Percentiles rank a stretch among this genome's conserved stretches.
phyloP scores from a whole-genome alignment of 176 grass and related monocot genomes.

The Bonia amplexicaulis region DNA sequence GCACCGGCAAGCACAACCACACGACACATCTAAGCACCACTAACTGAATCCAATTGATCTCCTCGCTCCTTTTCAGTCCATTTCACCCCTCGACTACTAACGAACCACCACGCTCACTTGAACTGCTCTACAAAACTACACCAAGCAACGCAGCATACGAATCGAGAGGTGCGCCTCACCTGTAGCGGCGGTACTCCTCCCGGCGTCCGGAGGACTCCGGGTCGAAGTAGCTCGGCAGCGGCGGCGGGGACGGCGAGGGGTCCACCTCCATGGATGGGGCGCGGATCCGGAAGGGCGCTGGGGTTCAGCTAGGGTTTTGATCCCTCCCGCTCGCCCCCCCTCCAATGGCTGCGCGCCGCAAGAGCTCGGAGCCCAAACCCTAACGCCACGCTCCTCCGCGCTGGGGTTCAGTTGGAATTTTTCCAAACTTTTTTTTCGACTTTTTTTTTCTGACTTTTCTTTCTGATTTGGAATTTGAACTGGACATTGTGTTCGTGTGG shows the following conservation, averaged over 20 bases:
- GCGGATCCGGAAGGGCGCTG: not conserved
- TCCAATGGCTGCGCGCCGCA: slow-evolving; percentile 9
- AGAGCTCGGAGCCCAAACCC: not conserved
- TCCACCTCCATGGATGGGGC: slow-evolving; percentile 47
- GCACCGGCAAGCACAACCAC: not conserved
- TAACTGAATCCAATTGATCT: not conserved
- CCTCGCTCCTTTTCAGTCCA: not conserved
- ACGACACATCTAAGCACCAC: not conserved
- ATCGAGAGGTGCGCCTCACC: slow-evolving; percentile 19
- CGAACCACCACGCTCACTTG: not conserved
- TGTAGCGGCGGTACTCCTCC: slow-evolving; percentile 85
- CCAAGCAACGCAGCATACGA: not conserved
- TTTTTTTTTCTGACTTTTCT: too few species aligned
- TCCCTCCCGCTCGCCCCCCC: not conserved
- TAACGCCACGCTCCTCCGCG: not conserved
- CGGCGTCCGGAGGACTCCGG: slow-evolving; percentile 62
- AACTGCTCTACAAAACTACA: not conserved
- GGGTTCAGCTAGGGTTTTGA: slow-evolving; percentile 10
- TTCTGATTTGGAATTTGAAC: too few species aligned
- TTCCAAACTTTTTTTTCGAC: not conserved
- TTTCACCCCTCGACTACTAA: not conserved
- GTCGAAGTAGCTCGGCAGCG: slow-evolving; percentile 62
- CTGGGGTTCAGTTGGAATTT: too few species aligned
- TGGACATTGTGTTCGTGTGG: too few species aligned
- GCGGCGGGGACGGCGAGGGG: slow-evolving; percentile 29